phyloP scores from a whole-genome alignment of 2,329 filamentous ascomycete species.

The Talaromyces pinophilus region DNA sequence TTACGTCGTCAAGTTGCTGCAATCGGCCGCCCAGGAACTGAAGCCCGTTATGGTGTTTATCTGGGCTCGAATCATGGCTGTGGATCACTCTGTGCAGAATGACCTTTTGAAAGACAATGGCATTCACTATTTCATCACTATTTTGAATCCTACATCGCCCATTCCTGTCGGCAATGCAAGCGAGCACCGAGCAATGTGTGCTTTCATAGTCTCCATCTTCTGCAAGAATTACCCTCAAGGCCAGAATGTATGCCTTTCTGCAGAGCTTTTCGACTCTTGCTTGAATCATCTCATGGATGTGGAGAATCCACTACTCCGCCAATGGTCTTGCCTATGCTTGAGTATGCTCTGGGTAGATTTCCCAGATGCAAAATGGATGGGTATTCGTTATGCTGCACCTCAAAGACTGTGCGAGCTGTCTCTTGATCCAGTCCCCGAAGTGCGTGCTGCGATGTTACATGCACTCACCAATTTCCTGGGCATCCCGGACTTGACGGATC shows the following conservation, averaged over 20 bases:
- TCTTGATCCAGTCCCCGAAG: constrained; percentile 85
- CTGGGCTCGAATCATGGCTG: constrained; percentile 92
- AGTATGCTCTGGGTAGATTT: constrained; percentile 93
- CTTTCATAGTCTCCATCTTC: constrained; percentile 95
- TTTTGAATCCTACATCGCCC: constrained; percentile 79
- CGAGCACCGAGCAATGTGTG: constrained; percentile 98
- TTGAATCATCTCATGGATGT: constrained; percentile 79
- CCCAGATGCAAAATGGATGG: constrained; percentile 91
- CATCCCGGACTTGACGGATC: constrained; percentile 87
- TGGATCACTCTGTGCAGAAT: constrained; percentile 89
- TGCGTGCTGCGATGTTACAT: constrained; percentile 88
- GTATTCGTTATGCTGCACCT: constrained; percentile 85
- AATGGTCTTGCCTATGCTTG: constrained; percentile 94
- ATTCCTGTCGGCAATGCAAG: constrained; percentile 85
- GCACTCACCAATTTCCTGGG: constrained; percentile 92
- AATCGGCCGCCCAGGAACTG: constrained; percentile 89
- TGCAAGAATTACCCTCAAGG: constrained; percentile 93
- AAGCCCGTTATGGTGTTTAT: constrained; percentile 99
- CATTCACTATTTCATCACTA: constrained; percentile 93
- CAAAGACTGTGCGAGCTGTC: constrained; percentile 76
- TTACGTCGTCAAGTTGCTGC: constrained; percentile 94
- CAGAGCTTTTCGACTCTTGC: constrained; percentile 87
- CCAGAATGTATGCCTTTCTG: constrained; percentile 85
- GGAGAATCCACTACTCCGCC: constrained; percentile 82
- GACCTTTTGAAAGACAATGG: constrained; percentile 96